Evolutionary conservation across 768 basidiomycete genomes (phyloP).

Genomic region (Xerocomellus amylosporus): DNA sequence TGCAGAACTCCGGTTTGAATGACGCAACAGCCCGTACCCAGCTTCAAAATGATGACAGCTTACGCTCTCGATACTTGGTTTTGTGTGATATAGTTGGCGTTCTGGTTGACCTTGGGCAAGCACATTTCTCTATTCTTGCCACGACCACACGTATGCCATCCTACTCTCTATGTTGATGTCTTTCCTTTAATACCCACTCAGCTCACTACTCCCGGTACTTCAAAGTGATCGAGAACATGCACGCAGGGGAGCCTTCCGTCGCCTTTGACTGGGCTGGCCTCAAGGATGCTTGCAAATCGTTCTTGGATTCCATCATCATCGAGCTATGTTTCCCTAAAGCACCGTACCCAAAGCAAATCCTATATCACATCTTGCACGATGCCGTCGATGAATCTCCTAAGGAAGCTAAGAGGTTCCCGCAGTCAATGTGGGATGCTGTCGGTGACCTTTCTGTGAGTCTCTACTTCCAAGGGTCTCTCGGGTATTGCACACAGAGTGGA

Average conservation of each 20-base stretch:
- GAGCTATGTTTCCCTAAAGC: conserved; percentile 77
- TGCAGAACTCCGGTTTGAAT: conserved; percentile 53
- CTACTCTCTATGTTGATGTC: not conserved
- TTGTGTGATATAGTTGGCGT: conserved; percentile 61
- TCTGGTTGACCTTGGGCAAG: conserved; percentile 60
- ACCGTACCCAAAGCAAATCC: conserved; percentile 60
- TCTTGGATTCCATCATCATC: conserved; percentile 79
- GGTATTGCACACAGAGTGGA: not conserved
- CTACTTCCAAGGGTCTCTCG: conserved; percentile 40
- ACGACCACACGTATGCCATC: conserved; percentile 60
- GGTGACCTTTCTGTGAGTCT: conserved; percentile 75
- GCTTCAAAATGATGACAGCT: conserved; percentile 46
- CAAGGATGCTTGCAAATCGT: conserved; percentile 66
- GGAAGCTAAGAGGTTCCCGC: conserved; percentile 74
- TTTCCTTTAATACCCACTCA: conserved; percentile 27
- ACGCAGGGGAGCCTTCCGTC: conserved; percentile 48
- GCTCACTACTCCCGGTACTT: conserved; percentile 75
- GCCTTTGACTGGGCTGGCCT: conserved; percentile 65
- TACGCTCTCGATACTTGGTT: conserved; percentile 60
- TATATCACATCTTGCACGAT: conserved; percentile 67
- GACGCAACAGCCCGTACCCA: conserved; percentile 52
- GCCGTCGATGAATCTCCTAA: conserved; percentile 69
- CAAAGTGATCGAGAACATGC: conserved; percentile 42
- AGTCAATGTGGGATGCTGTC: conserved; percentile 75
- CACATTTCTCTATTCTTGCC: conserved; percentile 64